phyloP scores from a whole-genome alignment of 2,329 filamentous ascomycete species.

The Blastomyces parvus region DNA sequence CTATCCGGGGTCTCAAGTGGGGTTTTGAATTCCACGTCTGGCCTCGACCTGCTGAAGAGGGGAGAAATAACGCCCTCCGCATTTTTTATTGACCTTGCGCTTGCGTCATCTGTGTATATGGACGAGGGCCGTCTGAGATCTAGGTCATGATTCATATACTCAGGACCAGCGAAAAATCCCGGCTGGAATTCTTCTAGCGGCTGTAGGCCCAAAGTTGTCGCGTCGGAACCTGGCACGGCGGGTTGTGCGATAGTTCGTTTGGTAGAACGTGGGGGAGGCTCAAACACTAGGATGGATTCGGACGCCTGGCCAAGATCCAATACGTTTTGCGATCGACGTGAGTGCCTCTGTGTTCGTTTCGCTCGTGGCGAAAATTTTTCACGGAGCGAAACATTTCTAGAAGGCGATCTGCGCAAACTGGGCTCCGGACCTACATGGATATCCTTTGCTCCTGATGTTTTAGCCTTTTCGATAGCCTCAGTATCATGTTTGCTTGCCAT shows the following conservation, averaged over 20 bases:
- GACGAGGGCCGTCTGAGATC: neutral
- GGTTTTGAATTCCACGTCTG: neutral
- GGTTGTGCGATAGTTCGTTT: neutral
- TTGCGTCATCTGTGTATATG: conserved; percentile 7
- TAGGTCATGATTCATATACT: neutral
- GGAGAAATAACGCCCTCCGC: conserved; percentile 9
- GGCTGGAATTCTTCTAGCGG: neutral
- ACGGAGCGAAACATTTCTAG: neutral
- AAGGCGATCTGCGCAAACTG: neutral
- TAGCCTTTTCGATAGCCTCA: conserved; percentile 45
- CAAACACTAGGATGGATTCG: conserved; percentile 8
- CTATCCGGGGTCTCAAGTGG: neutral
- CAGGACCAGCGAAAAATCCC: neutral
- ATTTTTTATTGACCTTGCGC: conserved; percentile 9
- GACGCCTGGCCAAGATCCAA: conserved; percentile 20
- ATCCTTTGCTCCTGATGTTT: neutral
- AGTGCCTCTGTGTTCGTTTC: conserved; percentile 5
- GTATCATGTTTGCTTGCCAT: conserved; percentile 89
- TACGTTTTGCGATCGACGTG: conserved; percentile 13
- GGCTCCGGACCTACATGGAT: neutral
- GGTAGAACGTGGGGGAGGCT: neutral
- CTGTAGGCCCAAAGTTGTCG: neutral
- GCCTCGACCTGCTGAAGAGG: neutral
- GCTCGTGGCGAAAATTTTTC: neutral
- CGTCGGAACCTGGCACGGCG: no score